Conservation (phyloP, 202 grass and related monocot genomes). For the Brachypodium distachyon region DNA sequence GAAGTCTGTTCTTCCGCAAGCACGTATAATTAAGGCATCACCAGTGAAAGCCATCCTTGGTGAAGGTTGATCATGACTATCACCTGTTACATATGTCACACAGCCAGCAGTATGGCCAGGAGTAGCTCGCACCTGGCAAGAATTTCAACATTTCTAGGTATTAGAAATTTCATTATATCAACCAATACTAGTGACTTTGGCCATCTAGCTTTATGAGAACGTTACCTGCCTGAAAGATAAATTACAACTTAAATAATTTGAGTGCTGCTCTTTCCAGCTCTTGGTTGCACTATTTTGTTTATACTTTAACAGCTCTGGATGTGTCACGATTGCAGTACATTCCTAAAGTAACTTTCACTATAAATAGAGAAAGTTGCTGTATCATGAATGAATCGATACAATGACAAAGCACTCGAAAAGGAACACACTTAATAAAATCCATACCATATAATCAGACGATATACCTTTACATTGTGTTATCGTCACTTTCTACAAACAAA, state of each 20-base stretch:
- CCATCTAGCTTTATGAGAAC: background rate
- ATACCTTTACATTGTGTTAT: background rate
- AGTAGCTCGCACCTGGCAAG: slow-evolving; percentile 74
- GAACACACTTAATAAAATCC: background rate
- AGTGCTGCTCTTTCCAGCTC: background rate
- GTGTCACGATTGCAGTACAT: background rate
- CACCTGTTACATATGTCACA: slow-evolving; percentile 90
- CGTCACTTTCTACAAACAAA: background rate
- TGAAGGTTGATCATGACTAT: slow-evolving; percentile 56
- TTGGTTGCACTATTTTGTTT: background rate
- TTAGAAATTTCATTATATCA: background rate
- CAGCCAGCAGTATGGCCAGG: slow-evolving; percentile 91
- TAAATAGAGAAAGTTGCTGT: background rate
- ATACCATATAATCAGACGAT: background rate
- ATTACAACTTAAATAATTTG: background rate
- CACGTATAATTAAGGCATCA: slow-evolving; percentile 80
- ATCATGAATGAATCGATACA: background rate
- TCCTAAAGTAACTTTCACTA: background rate
- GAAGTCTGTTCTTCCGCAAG: slow-evolving; percentile 95
- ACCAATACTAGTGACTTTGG: background rate
- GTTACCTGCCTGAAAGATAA: background rate
- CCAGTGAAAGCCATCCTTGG: slow-evolving; percentile 96
- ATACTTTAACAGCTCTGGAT: background rate
- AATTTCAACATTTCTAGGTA: slow-evolving; percentile 6
- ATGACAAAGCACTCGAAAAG: background rate